Percentiles rank a stretch among this genome's conserved stretches.
phyloP scores from a whole-genome alignment of 495 filamentous ascomycete species.

The Hypoxylon crocopeplum region DNA sequence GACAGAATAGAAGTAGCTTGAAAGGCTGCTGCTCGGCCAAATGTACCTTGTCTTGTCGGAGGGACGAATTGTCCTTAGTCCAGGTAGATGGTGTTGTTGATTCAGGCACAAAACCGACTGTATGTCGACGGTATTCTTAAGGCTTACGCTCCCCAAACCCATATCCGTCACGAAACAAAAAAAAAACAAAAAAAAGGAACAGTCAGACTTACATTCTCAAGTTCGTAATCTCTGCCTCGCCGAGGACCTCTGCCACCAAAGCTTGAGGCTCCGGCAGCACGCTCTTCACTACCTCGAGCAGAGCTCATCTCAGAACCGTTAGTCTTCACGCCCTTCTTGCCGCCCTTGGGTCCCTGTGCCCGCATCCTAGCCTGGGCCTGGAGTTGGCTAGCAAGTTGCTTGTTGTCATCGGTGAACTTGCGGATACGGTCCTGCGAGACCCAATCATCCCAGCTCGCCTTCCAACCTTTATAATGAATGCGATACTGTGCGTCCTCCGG shows the following conservation, averaged over 20 bases:
- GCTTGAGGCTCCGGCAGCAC: conserved; percentile 69
- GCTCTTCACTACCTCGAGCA: conserved; percentile 85
- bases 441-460: conserved; percentile 99
- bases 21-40: no score
- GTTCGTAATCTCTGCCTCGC: conserved; percentile 74
- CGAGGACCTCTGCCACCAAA: conserved; percentile 72
- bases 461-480: conserved; percentile 99
- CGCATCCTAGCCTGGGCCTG: conserved; percentile 64
- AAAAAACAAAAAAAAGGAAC: conserved; percentile 31
- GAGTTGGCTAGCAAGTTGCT: conserved; percentile 76
- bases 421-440: conserved; percentile 92
- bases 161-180: conserved; percentile 18
- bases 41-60: no score
- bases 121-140: not conserved
- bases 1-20: no score
- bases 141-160: conserved; percentile 3
- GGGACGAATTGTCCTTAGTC: no score
- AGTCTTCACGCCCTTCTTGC: conserved; percentile 64
- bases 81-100: not conserved
- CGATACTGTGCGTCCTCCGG: conserved; percentile 82
- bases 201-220: conserved; percentile 75
- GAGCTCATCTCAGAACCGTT: conserved; percentile 79
- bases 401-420: conserved; percentile 94
- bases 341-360: conserved; percentile 51
- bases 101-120: not conserved